phyloP scores from a whole-genome alignment of 148 eudicot genomes.

The Rhododendron kiyosumense region DNA sequence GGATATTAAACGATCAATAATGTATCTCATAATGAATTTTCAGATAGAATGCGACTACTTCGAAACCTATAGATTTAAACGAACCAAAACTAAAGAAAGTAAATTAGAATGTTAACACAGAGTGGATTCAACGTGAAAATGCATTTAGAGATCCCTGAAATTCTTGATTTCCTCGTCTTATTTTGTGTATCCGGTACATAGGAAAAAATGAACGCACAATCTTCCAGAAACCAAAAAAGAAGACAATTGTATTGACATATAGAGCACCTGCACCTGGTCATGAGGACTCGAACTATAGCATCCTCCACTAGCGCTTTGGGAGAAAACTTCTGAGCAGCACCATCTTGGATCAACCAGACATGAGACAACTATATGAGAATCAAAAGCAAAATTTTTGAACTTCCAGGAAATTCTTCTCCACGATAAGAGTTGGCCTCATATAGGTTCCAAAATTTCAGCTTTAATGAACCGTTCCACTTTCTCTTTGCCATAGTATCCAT shows the following conservation, averaged over 20 bases:
- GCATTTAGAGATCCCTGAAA: not conserved
- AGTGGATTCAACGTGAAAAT: not conserved
- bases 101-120: not conserved
- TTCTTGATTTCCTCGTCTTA: not conserved
- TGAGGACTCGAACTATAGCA: not conserved
- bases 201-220: not conserved
- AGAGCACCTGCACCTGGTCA: not conserved
- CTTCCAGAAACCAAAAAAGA: not conserved
- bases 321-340: not conserved
- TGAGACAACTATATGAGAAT: not conserved
- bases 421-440: not conserved
- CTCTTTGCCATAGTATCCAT: not conserved
- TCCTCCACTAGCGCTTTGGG: not conserved
- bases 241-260: not conserved
- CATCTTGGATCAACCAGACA: not conserved
- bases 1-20: not conserved
- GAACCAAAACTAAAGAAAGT: not conserved
- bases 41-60: not conserved
- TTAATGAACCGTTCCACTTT: not conserved
- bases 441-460: not conserved
- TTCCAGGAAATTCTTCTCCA: not conserved
- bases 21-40: not conserved
- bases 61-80: not conserved
- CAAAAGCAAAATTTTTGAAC: not conserved
- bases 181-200: not conserved